These are phyloP conservation scores for Cyclotella choctawhatcheeana DNA, from an alignment of 108 stramenopile genomes.

Conservation along the genomic window DNA sequence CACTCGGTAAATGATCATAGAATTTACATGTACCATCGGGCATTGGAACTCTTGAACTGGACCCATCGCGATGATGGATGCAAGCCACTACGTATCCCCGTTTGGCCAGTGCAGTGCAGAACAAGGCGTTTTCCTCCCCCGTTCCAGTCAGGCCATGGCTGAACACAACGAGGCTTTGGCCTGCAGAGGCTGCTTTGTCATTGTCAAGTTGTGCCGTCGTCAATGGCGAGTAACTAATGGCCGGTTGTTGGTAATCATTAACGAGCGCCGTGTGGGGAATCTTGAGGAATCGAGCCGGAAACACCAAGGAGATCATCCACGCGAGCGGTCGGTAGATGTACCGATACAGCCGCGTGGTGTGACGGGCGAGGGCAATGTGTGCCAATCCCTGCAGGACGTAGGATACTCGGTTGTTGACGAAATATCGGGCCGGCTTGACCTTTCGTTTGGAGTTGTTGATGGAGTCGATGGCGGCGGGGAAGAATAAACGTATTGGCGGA, in stretches of 20 bases:
- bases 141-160: conserved; percentile 70
- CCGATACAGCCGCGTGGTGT: conserved; percentile 25
- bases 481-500: conserved; percentile 45
- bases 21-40: conserved; percentile 44
- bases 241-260: neutral
- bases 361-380: conserved; percentile 34
- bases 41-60: conserved; percentile 50
- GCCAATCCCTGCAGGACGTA: conserved; percentile 46
- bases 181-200: neutral
- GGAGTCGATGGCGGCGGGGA: conserved; percentile 21
- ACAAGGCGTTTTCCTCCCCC: conserved; percentile 59
- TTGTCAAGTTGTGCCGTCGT: neutral
- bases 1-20: conserved; percentile 51
- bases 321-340: conserved; percentile 28
- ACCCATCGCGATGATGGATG: conserved; percentile 67
- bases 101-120: conserved; percentile 55
- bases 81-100: conserved; percentile 57
- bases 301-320: conserved; percentile 31
- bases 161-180: conserved; percentile 59
- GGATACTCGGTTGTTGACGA: conserved; percentile 24
- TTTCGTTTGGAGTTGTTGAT: neutral
- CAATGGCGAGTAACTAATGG: conserved; percentile 20
- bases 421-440: conserved; percentile 25
- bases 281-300: conserved; percentile 36
- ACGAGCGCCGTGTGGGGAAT: conserved; percentile 35